Evolutionary conservation across 495 filamentous ascomycete species (phyloP).

Genomic region (Podospora pseudoanserina): DNA sequence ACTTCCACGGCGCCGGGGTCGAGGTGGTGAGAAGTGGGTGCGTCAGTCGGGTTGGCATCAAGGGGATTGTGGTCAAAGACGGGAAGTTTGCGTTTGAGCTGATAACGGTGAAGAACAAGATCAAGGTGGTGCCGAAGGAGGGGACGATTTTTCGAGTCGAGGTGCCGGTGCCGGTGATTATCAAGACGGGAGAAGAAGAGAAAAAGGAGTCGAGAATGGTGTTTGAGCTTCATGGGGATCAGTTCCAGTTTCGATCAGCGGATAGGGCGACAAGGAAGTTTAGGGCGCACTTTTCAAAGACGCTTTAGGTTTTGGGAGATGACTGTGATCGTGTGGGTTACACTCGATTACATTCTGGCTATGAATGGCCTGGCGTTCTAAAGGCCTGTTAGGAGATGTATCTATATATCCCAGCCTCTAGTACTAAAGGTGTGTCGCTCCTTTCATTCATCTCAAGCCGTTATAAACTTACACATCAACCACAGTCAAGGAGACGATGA

Average conservation of each 20-base stretch:
- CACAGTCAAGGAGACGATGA: too few species aligned
- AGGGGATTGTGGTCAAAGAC: conserved; percentile 85
- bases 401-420: too few species aligned
- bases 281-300: conserved; percentile 67
- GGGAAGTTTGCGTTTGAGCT: conserved; percentile 82
- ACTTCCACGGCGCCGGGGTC: conserved; percentile 84
- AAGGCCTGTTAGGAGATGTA: too few species aligned
- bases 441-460: too few species aligned
- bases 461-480: too few species aligned
- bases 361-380: too few species aligned
- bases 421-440: too few species aligned
- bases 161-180: conserved; percentile 46
- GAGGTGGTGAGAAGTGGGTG: conserved; percentile 80
- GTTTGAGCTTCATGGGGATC: conserved; percentile 85
- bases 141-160: conserved; percentile 78
- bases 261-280: conserved; percentile 90
- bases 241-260: conserved; percentile 76
- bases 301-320: conserved; percentile 45
- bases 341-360: too few species aligned
- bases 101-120: conserved; percentile 64
- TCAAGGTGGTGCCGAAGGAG: conserved; percentile 80
- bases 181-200: conserved; percentile 15
- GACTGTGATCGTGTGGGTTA: too few species aligned
- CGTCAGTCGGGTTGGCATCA: conserved; percentile 73
- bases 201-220: conserved; percentile 46